phyloP scores from a whole-genome alignment of 108 stramenopile species.

The Conticribra weissflogii region DNA sequence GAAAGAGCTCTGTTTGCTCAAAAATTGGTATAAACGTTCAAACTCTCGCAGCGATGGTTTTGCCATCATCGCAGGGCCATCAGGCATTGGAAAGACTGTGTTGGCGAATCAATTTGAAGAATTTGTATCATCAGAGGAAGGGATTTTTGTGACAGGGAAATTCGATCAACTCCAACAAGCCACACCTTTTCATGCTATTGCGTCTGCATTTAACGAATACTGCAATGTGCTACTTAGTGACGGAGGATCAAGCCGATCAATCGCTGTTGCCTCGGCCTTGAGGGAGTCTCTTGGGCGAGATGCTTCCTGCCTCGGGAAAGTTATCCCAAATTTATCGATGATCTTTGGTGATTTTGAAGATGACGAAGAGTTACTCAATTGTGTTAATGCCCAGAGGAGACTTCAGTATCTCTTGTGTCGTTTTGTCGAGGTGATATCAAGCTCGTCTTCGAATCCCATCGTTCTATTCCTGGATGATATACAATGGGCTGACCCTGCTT shows the following conservation, averaged over 20 bases:
- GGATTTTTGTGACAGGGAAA: constrained; percentile 18
- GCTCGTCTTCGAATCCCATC: not conserved
- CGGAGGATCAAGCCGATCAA: not conserved
- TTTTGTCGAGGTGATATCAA: constrained; percentile 22
- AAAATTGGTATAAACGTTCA: constrained; percentile 4
- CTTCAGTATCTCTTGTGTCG: constrained; percentile 27
- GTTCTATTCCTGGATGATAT: not conserved
- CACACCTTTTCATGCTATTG: constrained; percentile 8
- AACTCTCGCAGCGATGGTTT: not conserved
- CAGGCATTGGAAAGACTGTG: constrained; percentile 13
- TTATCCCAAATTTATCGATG: constrained; percentile 14
- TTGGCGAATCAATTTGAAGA: not conserved
- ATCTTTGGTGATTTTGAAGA: not conserved
- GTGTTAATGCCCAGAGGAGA: constrained; percentile 15
- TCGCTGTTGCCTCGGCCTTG: not conserved
- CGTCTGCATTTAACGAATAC: constrained; percentile 9
- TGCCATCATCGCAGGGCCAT: constrained; percentile 1
- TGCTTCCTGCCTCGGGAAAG: not conserved
- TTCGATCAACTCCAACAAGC: constrained; percentile 23
- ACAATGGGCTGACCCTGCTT: not conserved
- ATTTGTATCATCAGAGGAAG: not conserved
- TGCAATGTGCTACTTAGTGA: constrained; percentile 5
- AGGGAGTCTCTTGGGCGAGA: not conserved
- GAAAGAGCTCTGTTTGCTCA: not conserved
- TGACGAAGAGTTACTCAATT: not conserved